Base-by-base conservation (phyloP, 1,284 basidiomycete genomes). In the Sporisorium graminicola region DNA sequence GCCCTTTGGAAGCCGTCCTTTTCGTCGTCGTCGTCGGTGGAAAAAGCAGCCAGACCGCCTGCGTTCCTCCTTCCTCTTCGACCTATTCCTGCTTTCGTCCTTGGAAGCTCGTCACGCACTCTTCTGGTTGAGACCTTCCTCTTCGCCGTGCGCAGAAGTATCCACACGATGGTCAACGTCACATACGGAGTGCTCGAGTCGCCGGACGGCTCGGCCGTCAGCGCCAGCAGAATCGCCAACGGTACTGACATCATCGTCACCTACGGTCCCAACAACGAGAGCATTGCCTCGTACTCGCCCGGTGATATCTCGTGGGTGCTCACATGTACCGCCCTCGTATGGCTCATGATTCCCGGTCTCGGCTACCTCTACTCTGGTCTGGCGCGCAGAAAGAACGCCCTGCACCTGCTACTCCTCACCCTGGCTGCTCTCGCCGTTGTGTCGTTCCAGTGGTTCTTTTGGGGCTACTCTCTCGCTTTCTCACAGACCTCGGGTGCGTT, bases 351-450 rank as follows among this genome's bases (percentile, higher is more conserved):
- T 91, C 92, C 64, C 91, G 92, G 77, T 40, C 80, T 78, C 86
- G 88, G 74, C 2, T 95, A 94, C 87, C 90, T 95, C 31, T 96
- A 96, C 86, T 94, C 94, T 44, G 94, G 94, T 68, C 88, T 94
- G 14, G 90, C 92, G 20, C 89, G 93, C 58, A 88, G 94, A 43
- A 89, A 89, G 77, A 89, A 89, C 70, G 88, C 88, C 1, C 84
- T 89, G 12, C 87, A 87, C 47, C 86, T 89, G 14, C 82, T 89
- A 3, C 87, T 88, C 77, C 85, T 89, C 49, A 87, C 87, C 13
- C 84, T 89, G 35, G 79, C 81, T 33, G 78, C 83, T 0, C 81
- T 85, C 52, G 82, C 82, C 60, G 82, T 85, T 26, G 79, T 72
- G 22, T 71, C 59, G 43, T 75, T 97, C 87, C 94, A 95, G 83